phyloP scores from a whole-genome alignment of 352 stramenopile species.

The Pythium volutum region DNA sequence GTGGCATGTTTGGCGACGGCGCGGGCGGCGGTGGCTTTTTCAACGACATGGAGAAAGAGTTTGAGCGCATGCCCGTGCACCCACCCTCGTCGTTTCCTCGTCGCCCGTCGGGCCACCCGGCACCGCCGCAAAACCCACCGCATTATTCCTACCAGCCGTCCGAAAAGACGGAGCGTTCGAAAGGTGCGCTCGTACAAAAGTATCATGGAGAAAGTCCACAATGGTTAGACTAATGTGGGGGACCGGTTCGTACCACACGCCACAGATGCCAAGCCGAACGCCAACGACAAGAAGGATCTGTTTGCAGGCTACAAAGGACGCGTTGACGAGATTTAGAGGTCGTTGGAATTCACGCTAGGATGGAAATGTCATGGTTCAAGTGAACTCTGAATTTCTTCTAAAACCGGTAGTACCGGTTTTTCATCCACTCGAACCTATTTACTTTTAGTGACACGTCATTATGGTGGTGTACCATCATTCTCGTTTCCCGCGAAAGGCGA shows the following conservation, averaged over 20 bases:
- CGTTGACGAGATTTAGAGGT: slow-evolving; percentile 75
- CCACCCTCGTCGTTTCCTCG: slow-evolving; percentile 40
- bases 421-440: neutral
- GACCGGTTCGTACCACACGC: neutral
- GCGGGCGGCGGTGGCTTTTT: slow-evolving; percentile 42
- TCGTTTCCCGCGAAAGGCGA: neutral
- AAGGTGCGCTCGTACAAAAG: slow-evolving; percentile 23
- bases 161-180: slow-evolving; percentile 28
- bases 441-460: neutral
- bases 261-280: slow-evolving; percentile 29
- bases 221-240: neutral
- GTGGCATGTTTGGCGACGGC: slow-evolving; percentile 27
- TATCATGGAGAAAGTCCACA: neutral
- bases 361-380: neutral
- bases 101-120: slow-evolving; percentile 34
- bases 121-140: slow-evolving; percentile 47
- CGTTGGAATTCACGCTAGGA: too few relatives aligned
- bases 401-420: neutral
- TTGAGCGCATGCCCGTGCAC: slow-evolving; percentile 57
- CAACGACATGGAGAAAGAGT: slow-evolving; percentile 60
- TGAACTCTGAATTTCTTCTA: neutral
- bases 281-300: slow-evolving; percentile 59
- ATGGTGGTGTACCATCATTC: slow-evolving; percentile 1
- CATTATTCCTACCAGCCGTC: slow-evolving; percentile 78
- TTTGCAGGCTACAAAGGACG: slow-evolving; percentile 65